These are phyloP conservation scores for Tremellales sp. DNA, from an alignment of 1,284 basidiomycete genomes.

Conservation along the genomic window DNA sequence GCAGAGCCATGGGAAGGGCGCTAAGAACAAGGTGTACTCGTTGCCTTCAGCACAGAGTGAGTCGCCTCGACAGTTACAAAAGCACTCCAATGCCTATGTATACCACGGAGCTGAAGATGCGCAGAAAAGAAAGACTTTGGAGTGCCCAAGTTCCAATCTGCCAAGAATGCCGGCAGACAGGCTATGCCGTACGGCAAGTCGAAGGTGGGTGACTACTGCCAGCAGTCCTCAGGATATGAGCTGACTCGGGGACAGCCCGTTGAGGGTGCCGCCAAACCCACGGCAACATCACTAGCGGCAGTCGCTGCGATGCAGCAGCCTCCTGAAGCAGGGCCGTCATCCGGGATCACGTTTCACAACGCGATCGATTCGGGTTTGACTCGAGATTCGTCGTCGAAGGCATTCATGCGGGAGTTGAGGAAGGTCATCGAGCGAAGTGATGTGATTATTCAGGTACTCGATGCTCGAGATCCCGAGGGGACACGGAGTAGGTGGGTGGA, in stretches of 20 bases:
- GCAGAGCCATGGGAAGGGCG: slow-evolving; percentile 21
- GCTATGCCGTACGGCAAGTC: slow-evolving; percentile 47
- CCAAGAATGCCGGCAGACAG: slow-evolving; percentile 20
- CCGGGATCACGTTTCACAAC: slow-evolving; percentile 12
- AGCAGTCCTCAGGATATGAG: slow-evolving; percentile 11
- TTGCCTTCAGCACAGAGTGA: slow-evolving; percentile 32
- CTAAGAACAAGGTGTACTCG: slow-evolving; percentile 34
- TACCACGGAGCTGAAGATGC: background rate
- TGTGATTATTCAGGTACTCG: slow-evolving; percentile 73
- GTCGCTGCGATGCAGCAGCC: slow-evolving; percentile 57
- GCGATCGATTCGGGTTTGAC: slow-evolving; percentile 57
- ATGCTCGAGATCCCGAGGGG: slow-evolving; percentile 88
- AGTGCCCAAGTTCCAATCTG: slow-evolving; percentile 59
- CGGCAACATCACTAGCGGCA: slow-evolving; percentile 10
- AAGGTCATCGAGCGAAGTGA: slow-evolving; percentile 93
- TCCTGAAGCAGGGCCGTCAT: slow-evolving; percentile 29
- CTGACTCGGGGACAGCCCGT: slow-evolving; percentile 5
- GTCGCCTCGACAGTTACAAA: slow-evolving; percentile 2
- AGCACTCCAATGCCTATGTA: background rate
- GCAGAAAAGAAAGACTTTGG: slow-evolving; percentile 70
- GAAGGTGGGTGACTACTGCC: slow-evolving; percentile 48
- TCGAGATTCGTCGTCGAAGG: slow-evolving; percentile 55
- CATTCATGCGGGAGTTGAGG: slow-evolving; percentile 69
- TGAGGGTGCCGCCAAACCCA: slow-evolving; percentile 5
- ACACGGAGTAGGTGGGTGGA: slow-evolving; percentile 82